Base-by-base conservation (phyloP, 257 asterid species). In the Plectranthus barbatus region DNA sequence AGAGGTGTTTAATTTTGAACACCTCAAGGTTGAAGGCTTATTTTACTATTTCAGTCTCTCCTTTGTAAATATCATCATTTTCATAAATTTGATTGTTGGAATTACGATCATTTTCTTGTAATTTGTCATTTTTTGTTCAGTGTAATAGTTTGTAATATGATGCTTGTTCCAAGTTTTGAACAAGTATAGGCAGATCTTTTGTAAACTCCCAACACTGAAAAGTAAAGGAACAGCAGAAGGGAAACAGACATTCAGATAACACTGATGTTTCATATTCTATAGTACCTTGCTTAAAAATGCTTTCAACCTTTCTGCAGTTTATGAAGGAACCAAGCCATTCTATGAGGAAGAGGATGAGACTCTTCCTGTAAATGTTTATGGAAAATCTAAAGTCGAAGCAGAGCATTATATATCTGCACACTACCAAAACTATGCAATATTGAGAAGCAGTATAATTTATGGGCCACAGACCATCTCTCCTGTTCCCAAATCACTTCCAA, bases 381-480 rank as follows among this genome's bases (percentile, higher is more conserved):
- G 99, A 33, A 89, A 80, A 72, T 85, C 99, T 11, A 93, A 93
- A 79, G 86, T 90, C 55, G 87, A 80, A 66, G 97, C 96, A 9
- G 99, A 93, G 84, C 81, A 42, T 54, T 84, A 76, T 69, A 65
- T 93, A 63, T 60, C 78, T 55, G 71, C 73, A 52, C 83, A 81
- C 78, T 84, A 79, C 83, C 67, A 68, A 55, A 82, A 85, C 80
- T 89, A 64, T 79, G 90, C 87, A 59, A 85, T 90, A 71, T 79
- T 89, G 85, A 84, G 98, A 77, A 88, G 97, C 88, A 88, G 98
- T 80, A 86, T 91, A 69, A 91, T 91, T 21, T 86, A 79, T 76
- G 98, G 98, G 40, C 97, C 95, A 37, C 97, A 91, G 69, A 84
- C 98, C 24, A 55, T 83, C 66, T 83, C 92, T 24, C 97, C 97